These are phyloP conservation scores for Penicillium simplicissimum DNA, from an alignment of 495 filamentous ascomycete genomes.

Conservation along the genomic window DNA sequence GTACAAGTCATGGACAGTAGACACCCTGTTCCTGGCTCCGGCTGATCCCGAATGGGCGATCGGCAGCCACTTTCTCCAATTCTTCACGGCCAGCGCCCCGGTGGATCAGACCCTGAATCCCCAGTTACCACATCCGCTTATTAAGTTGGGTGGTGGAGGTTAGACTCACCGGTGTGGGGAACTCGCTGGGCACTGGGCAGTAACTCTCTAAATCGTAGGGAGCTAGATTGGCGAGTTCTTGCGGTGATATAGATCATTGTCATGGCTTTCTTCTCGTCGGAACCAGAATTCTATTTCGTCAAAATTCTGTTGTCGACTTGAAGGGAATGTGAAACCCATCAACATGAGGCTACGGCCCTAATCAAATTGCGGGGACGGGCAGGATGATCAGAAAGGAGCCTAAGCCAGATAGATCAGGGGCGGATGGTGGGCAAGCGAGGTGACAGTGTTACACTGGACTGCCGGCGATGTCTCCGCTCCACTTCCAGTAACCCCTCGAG, in stretches of 20 bases:
- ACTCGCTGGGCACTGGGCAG: background rate
- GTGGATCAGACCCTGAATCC: background rate
- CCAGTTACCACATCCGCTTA: background rate
- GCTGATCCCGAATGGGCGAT: background rate
- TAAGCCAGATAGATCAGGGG: background rate
- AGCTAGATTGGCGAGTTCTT: too few species aligned
- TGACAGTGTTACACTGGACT: slow-evolving; percentile 4
- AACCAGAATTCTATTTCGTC: too few species aligned
- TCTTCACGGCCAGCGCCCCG: background rate
- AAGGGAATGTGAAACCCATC: background rate
- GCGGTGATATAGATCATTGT: too few species aligned
- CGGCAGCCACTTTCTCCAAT: background rate
- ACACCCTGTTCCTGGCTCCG: background rate
- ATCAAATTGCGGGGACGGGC: too few species aligned
- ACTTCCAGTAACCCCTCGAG: slow-evolving; percentile 1
- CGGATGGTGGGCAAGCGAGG: background rate
- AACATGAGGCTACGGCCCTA: background rate
- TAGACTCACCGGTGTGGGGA: background rate
- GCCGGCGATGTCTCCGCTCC: slow-evolving; percentile 9
- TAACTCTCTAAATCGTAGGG: too few species aligned
- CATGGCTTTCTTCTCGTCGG: too few species aligned
- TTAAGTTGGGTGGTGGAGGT: background rate
- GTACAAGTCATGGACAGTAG: too few species aligned
- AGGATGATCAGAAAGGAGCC: background rate
- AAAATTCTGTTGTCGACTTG: background rate